Evolutionary conservation across 805 yeast genomes (phyloP), one percentile per base, ranked within the genome.

Genomic region (Ogataea trehaloabstinens): DNA sequence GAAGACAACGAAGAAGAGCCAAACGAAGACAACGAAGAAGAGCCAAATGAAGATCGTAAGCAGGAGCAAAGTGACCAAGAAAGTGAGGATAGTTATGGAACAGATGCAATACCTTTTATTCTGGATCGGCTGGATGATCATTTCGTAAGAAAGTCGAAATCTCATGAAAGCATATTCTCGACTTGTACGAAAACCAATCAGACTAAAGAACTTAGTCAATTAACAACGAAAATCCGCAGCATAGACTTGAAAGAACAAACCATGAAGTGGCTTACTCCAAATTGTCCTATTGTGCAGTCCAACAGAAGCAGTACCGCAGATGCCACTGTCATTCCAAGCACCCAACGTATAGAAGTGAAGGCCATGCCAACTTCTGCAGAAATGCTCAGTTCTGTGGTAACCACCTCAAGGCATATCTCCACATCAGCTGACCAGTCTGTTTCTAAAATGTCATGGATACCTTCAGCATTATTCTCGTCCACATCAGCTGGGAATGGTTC

Each of bases 191-290:
- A 34, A 13, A 8, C 19, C 6, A 12, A 20, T 18, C 31, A 33
- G 16, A 16, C 10, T 15, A 18, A 13, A 11, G 22, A 16, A 7
- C 10, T 30, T 6, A 19, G 22, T 8, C 8, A 30, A 10, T 7
- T 30, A 15, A 11, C 33, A 7, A 6, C 22, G 22, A 32, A 22
- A 17, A 39, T 19, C 25, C 29, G 15, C 36, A 42, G n/a, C 34
- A 42, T 34, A 12, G 57, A 58, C 27, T 18, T 59, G 6, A 56
- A 54, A 27, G 41, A 49, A 6, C 62, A 59, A 37, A 59, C 64
- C 2, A 48, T 59, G 54, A 58, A 53, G 42, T 59, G 64, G 64
- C 24, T 58, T 6, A 49, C 56, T 15, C 61, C 63, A 11, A 53
- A 46, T 18, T 35, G 36, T 16, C 58, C 61, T 2, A 33, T 46